Conservation (phyloP, 805 yeast genomes). For the Hanseniaspora thailandica region DNA sequence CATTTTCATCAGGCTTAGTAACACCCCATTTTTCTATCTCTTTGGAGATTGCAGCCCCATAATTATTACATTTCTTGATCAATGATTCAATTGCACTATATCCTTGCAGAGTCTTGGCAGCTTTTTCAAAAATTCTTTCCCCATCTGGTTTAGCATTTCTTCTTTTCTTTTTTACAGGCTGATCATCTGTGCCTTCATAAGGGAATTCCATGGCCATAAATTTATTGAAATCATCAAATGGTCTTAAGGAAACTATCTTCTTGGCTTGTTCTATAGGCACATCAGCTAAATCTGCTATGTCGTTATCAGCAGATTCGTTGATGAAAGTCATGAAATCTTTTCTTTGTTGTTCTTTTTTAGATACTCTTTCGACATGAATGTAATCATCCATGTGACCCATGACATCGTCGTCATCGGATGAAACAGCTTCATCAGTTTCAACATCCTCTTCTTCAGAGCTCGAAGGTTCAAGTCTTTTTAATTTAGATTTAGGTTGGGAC, state of each 20-base stretch:
- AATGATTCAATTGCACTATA: slow-evolving; percentile 92
- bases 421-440: slow-evolving; percentile 35
- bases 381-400: slow-evolving; percentile 16
- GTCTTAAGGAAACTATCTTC: slow-evolving; percentile 53
- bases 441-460: slow-evolving; percentile 22
- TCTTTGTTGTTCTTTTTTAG: slow-evolving; percentile 37
- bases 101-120: slow-evolving; percentile 63
- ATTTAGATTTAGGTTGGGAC: not conserved
- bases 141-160: slow-evolving; percentile 49
- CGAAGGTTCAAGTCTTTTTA: slow-evolving; percentile 5
- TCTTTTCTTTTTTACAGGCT: slow-evolving; percentile 21
- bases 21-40: slow-evolving; percentile 86
- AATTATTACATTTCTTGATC: slow-evolving; percentile 67
- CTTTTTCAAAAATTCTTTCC: slow-evolving; percentile 57
- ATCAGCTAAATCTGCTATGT: slow-evolving; percentile 68
- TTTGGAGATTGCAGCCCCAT: slow-evolving; percentile 56
- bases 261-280: slow-evolving; percentile 58
- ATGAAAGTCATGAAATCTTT: slow-evolving; percentile 60
- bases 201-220: slow-evolving; percentile 49
- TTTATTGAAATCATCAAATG: slow-evolving; percentile 48
- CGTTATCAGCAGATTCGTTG: slow-evolving; percentile 63
- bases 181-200: slow-evolving; percentile 24
- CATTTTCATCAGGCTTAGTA: slow-evolving; percentile 33
- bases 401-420: slow-evolving; percentile 30
- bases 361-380: slow-evolving; percentile 20